Base-by-base conservation (phyloP, 192 early-diverging fungal genomes). In the Martensiomyces pterosporus region DNA sequence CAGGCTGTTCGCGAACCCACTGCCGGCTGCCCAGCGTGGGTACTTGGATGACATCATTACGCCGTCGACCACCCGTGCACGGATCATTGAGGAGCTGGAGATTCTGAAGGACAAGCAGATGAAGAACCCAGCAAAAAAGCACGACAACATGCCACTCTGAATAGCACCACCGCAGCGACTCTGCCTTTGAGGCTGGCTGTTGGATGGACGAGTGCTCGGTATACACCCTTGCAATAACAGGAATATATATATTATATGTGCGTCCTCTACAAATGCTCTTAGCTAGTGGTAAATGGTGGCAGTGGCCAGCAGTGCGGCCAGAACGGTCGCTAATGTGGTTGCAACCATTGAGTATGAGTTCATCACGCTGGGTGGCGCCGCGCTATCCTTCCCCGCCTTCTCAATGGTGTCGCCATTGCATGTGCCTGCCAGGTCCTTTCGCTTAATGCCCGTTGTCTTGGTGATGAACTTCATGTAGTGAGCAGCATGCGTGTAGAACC, bases 71-170 rank as follows among this genome's bases (percentile, higher is more conserved):
- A 96, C 95, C 9, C 79, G 95, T 21, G 60, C 47, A 32, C 75
- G 85, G 14, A 81, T 98, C 60, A 94, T 98, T 67, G 83, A 93
- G 51, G 93, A 94, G 55, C 77, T 98, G 48, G 76, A 79, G 24
- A 77, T 91, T 61, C 67, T 98, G 47, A 80, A 82, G 52, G 45
- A 53, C 51, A 98, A 98, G 76, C 75, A 85, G 50, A 66, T 75
- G 35, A 54, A 52, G 49, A 89, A 88, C 60, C 93, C 91, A 24
- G 56, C 69, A 59, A 95, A 95, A 77, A 98, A 98, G 77, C 94
- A 98, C 66, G 91, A 90, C 38, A 95, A 93, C 60, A 85, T 93
- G 48, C 94, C 94, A 15, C 61, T 98, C 50, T 94, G 82, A 80
- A 34, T 18, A 39, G 19, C 38, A 39, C 5, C 14, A 39, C n/a